phyloP scores from a whole-genome alignment of 1,284 basidiomycete genomes.

The Laetiporus sulphureus region DNA sequence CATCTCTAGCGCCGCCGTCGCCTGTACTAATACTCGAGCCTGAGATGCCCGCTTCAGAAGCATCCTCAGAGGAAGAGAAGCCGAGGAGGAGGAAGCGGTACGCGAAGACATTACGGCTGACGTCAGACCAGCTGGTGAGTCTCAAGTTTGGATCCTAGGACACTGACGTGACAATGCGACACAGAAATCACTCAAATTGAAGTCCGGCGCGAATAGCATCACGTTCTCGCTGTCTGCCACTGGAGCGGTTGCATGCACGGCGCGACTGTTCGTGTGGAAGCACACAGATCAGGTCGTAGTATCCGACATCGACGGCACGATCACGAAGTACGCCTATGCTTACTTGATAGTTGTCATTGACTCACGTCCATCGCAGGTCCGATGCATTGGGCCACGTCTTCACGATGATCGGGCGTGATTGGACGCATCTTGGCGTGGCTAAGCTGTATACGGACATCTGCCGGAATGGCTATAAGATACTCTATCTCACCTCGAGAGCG shows the following conservation, averaged over 20 bases:
- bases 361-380: slow-evolving; percentile 48
- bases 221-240: slow-evolving; percentile 94
- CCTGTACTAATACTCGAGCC: no score
- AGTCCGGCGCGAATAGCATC: slow-evolving; percentile 86
- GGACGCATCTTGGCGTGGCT: slow-evolving; percentile 97
- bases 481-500: slow-evolving; percentile 96
- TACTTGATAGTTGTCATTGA: not conserved
- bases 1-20: slow-evolving; percentile 7
- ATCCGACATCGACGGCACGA: slow-evolving; percentile 98
- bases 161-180: not conserved
- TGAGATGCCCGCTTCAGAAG: not conserved
- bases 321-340: slow-evolving; percentile 77
- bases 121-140: slow-evolving; percentile 75
- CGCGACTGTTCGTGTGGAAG: slow-evolving; percentile 96
- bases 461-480: slow-evolving; percentile 96
- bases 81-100: slow-evolving; percentile 46
- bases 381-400: slow-evolving; percentile 97
- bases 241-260: slow-evolving; percentile 82
- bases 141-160: not conserved
- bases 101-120: slow-evolving; percentile 88
- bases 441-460: slow-evolving; percentile 97
- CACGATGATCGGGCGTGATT: slow-evolving; percentile 98
- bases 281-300: slow-evolving; percentile 86
- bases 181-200: slow-evolving; percentile 82
- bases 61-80: slow-evolving; percentile 11